Conservation (phyloP, 257 asterid genomes). For the Verbascum thapsus region DNA sequence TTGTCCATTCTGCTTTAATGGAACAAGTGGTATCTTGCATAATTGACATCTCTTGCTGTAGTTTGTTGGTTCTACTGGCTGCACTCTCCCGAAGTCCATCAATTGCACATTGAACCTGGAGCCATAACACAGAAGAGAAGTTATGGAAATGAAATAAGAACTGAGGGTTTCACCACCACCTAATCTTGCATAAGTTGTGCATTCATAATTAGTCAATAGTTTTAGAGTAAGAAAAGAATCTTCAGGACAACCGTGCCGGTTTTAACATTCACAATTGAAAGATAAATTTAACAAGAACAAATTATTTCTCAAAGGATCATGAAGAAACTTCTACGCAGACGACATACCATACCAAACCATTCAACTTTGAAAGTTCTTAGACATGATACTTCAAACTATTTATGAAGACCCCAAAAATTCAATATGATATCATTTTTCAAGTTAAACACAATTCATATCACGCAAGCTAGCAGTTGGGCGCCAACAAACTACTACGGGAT, state of each 20-base stretch:
- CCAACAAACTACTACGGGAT: no score
- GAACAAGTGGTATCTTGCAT: constrained; percentile 77
- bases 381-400: not conserved
- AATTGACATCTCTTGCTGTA: constrained; percentile 88
- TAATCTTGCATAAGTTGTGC: not conserved
- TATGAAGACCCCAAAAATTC: not conserved
- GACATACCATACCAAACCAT: no score
- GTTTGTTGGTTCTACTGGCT: constrained; percentile 64
- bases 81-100: constrained; percentile 80
- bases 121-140: not conserved
- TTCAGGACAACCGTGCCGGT: no score
- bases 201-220: not conserved
- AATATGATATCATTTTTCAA: not conserved
- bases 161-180: not conserved
- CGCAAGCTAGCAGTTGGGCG: no score
- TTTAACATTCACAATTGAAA: no score
- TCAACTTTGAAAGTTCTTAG: no score
- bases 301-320: no score
- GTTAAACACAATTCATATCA: not conserved
- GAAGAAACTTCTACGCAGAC: no score
- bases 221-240: not conserved
- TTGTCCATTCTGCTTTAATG: constrained; percentile 71
- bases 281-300: no score
- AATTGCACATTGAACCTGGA: constrained; percentile 77
- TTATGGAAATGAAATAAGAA: not conserved